phyloP scores from a whole-genome alignment of 139 green algal genomes.

The Haematococcus sp. region DNA sequence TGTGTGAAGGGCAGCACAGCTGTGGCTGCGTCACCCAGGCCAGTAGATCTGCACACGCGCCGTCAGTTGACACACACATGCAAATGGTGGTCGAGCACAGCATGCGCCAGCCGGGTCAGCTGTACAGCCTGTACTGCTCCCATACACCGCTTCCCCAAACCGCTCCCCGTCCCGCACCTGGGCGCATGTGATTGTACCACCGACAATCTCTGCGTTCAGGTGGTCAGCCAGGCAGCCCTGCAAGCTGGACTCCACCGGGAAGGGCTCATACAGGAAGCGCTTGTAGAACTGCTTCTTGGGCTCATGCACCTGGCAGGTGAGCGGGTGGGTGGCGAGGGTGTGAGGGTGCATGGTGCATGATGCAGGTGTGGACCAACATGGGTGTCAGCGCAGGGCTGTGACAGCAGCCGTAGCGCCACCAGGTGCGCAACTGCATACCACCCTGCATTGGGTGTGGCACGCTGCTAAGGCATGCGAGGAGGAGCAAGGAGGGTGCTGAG shows the following conservation, averaged over 20 bases:
- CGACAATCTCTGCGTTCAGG: slow-evolving; percentile 94
- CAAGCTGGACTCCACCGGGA: slow-evolving; percentile 93
- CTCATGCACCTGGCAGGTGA: slow-evolving; percentile 62
- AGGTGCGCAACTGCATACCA: background rate
- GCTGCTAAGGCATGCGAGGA: no score
- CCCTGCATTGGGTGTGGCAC: background rate
- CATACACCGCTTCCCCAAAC: background rate
- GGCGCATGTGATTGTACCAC: slow-evolving; percentile 62
- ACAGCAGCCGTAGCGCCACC: background rate
- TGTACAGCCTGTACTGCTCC: no score
- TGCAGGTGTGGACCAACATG: background rate
- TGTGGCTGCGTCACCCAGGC: no score
- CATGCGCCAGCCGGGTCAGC: no score
- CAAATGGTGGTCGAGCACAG: no score
- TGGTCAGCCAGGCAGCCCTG: slow-evolving; percentile 86
- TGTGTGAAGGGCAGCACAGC: no score
- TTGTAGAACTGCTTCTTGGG: slow-evolving; percentile 99
- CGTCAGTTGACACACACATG: background rate
- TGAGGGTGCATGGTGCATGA: background rate
- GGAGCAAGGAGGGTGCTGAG: no score
- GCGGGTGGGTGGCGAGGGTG: no score
- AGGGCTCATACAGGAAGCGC: slow-evolving; percentile 98
- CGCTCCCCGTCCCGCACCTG: slow-evolving; percentile 77
- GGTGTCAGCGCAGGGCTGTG: no score
- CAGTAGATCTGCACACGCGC: background rate